phyloP scores from a whole-genome alignment of 2,329 filamentous ascomycete species.

The Ceratocystis papillata region DNA sequence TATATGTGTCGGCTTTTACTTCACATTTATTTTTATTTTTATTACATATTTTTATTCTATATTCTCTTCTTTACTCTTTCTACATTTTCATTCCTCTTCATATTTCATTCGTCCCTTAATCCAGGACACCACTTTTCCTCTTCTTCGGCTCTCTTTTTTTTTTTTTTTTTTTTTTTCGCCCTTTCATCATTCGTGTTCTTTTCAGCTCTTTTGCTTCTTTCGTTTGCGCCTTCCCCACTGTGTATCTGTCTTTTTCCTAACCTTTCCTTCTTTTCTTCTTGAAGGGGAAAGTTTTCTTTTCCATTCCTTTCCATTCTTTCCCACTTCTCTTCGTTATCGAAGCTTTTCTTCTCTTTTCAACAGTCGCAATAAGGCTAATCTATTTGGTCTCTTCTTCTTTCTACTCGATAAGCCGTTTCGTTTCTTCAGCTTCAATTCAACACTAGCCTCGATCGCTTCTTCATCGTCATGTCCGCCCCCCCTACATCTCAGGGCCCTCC shows the following conservation, averaged over 20 bases:
- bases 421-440: slow-evolving; percentile 2
- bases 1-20: neutral
- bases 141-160: slow-evolving; percentile 1
- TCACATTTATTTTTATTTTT: neutral
- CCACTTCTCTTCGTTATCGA: neutral
- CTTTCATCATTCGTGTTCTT: slow-evolving; percentile 2
- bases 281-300: neutral
- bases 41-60: neutral
- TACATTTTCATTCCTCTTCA: neutral
- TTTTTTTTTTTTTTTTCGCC: neutral
- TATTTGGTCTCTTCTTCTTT: neutral
- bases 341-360: slow-evolving; percentile 5
- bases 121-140: slow-evolving; percentile 9
- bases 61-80: neutral
- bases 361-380: neutral
- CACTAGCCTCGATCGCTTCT: neutral
- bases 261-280: neutral
- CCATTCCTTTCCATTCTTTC: slow-evolving; percentile 1
- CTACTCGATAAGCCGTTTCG: neutral
- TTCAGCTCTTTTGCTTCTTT: neutral
- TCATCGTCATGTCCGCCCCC: neutral
- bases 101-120: too few relatives aligned
- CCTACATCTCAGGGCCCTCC: slow-evolving; percentile 10
- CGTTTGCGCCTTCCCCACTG: slow-evolving; percentile 2
- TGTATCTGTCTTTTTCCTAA: slow-evolving; percentile 6